Percentiles rank a stretch among this genome's conserved stretches.
Evolutionary conservation across 805 yeast species (phyloP).

Genomic region (Lachancea quebecensis): DNA sequence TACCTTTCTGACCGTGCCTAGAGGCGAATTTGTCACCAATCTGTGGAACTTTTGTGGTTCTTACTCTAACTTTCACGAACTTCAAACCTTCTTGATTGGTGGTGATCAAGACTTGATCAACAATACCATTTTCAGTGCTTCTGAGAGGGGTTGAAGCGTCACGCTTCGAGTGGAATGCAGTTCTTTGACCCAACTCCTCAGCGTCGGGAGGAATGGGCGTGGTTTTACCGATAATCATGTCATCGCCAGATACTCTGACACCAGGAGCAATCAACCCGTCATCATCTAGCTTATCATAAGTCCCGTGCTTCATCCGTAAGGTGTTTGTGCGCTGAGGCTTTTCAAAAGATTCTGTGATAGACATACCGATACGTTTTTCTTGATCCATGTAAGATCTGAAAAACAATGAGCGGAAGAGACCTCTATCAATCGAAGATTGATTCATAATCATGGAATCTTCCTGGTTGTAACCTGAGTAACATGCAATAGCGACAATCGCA

Average conservation of each 20-base stretch:
- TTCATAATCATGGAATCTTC: conserved; percentile 99
- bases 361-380: conserved; percentile 97
- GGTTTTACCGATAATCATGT: conserved; percentile 96
- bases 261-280: conserved; percentile 98
- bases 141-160: conserved; percentile 97
- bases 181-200: conserved; percentile 97
- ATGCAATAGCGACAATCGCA: conserved; percentile 95
- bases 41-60: conserved; percentile 97
- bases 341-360: conserved; percentile 95
- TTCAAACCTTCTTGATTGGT: conserved; percentile 98
- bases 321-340: conserved; percentile 95
- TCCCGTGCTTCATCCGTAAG: conserved; percentile 91
- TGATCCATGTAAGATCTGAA: conserved; percentile 98
- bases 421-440: conserved; percentile 95
- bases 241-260: conserved; percentile 97
- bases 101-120: conserved; percentile 93
- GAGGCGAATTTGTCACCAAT: conserved; percentile 99
- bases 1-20: conserved; percentile 99
- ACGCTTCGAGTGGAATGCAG: conserved; percentile 95
- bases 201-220: conserved; percentile 99
- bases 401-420: conserved; percentile 89
- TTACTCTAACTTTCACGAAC: conserved; percentile 96
- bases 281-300: conserved; percentile 95
- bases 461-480: conserved; percentile 98
- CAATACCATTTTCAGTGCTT: conserved; percentile 96